These are phyloP conservation scores for Epichloe uncinata DNA, from an alignment of 2,329 filamentous ascomycete species.

Conservation along the genomic window DNA sequence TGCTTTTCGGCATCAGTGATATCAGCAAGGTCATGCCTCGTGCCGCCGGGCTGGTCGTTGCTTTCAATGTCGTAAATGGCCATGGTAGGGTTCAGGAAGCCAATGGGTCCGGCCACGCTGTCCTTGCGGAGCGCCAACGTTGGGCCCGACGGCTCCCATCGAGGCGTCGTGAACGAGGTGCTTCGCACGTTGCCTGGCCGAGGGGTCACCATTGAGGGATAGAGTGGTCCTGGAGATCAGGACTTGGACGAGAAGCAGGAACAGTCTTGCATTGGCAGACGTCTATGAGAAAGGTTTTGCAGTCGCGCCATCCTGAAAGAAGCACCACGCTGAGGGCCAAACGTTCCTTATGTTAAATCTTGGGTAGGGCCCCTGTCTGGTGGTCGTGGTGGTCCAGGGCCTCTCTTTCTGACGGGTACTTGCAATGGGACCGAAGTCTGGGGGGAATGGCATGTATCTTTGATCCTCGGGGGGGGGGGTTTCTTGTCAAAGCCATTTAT, in stretches of 20 bases:
- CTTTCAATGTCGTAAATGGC: constrained; percentile 8
- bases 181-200: constrained; percentile 1
- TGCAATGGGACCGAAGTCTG: too few species aligned
- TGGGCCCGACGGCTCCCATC: constrained; percentile 6
- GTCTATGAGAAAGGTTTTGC: too few species aligned
- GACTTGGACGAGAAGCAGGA: background rate
- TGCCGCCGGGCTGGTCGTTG: constrained; percentile 1
- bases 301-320: too few species aligned
- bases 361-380: too few species aligned
- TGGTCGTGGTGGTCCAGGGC: too few species aligned
- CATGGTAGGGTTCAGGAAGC: constrained; percentile 8
- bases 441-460: too few species aligned
- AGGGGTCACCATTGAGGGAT: background rate
- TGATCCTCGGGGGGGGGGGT: too few species aligned
- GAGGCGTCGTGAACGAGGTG: constrained; percentile 5
- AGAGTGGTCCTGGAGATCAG: background rate
- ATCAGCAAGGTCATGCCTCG: background rate
- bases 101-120: constrained; percentile 7
- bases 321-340: too few species aligned
- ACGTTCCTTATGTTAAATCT: too few species aligned
- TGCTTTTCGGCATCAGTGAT: background rate
- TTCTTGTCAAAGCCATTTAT: too few species aligned
- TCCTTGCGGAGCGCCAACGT: constrained; percentile 7
- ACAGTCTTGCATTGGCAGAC: too few species aligned
- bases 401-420: too few species aligned